A percentile compares a stretch with the other conserved stretches of the same genome.
Conservation (phyloP, 257 asterid genomes). For the Phtheirospermum japonicum region DNA sequence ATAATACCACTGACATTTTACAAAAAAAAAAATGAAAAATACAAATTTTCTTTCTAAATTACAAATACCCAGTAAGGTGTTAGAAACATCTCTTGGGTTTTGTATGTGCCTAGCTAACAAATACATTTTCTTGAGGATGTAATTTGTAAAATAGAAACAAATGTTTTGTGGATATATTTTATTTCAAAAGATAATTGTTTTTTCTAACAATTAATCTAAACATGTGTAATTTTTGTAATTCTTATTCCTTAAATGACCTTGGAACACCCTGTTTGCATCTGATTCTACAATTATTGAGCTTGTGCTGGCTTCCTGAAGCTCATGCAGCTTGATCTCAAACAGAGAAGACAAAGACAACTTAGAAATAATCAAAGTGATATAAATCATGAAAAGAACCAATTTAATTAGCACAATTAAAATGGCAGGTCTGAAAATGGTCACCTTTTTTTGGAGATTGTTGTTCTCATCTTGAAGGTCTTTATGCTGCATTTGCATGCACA, state of each 20-base stretch:
- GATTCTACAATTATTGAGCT: constrained; percentile 33
- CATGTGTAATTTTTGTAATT: not conserved
- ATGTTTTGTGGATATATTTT: no score
- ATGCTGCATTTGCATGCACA: constrained; percentile 36
- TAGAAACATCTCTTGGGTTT: not conserved
- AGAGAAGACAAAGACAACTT: not conserved
- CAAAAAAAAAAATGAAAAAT: no score
- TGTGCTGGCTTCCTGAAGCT: constrained; percentile 34
- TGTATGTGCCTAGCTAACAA: not conserved
- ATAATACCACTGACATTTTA: no score
- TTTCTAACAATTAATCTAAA: not conserved
- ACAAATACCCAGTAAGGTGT: not conserved
- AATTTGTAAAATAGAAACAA: no score
- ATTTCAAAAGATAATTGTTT: not conserved
- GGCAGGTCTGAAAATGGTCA: constrained; percentile 13
- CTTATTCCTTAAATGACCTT: constrained; percentile 16
- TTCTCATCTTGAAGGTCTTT: constrained; percentile 59
- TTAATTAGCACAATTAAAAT: not conserved
- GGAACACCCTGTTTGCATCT: constrained; percentile 26
- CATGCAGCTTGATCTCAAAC: constrained; percentile 35
- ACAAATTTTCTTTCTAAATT: no score
- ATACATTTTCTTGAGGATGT: no score
- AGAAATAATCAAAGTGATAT: not conserved
- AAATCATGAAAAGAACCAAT: not conserved
- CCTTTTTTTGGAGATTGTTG: constrained; percentile 54